Evolutionary conservation across 2,329 filamentous ascomycete genomes (phyloP).

Genomic region (Raffaelea albimanens): DNA sequence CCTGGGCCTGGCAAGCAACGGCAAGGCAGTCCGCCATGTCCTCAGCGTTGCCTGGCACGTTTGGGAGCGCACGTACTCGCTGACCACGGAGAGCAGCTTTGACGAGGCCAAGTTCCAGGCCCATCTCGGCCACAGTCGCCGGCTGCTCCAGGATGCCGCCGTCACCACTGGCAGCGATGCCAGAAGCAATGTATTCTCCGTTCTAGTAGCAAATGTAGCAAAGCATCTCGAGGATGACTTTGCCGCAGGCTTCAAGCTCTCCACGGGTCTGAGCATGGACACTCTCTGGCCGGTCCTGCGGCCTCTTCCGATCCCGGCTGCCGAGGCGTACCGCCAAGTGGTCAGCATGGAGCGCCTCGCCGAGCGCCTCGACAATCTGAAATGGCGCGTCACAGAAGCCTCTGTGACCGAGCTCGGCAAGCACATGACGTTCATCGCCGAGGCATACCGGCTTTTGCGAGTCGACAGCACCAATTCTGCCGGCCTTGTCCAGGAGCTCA

Average conservation of each 20-base stretch:
- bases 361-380: slow-evolving; percentile 48
- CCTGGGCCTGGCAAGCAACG: not conserved
- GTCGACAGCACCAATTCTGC: slow-evolving; percentile 30
- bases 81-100: slow-evolving; percentile 37
- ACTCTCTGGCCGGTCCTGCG: slow-evolving; percentile 64
- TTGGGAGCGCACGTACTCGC: slow-evolving; percentile 42
- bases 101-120: slow-evolving; percentile 57
- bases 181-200: not conserved
- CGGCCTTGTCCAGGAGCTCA: slow-evolving; percentile 38
- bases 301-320: slow-evolving; percentile 46
- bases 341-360: slow-evolving; percentile 46
- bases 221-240: slow-evolving; percentile 47
- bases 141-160: slow-evolving; percentile 25
- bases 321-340: slow-evolving; percentile 34
- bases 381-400: slow-evolving; percentile 44
- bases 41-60: slow-evolving; percentile 38
- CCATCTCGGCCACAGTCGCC: slow-evolving; percentile 43
- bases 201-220: slow-evolving; percentile 30
- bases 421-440: slow-evolving; percentile 43
- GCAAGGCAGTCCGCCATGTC: slow-evolving; percentile 12
- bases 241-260: slow-evolving; percentile 59
- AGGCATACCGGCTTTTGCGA: slow-evolving; percentile 48
- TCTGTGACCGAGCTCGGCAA: slow-evolving; percentile 41
- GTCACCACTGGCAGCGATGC: not conserved
- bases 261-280: slow-evolving; percentile 73